Base-by-base conservation (phyloP, 441 rosid genomes). In the Flueggea neowawraea region DNA sequence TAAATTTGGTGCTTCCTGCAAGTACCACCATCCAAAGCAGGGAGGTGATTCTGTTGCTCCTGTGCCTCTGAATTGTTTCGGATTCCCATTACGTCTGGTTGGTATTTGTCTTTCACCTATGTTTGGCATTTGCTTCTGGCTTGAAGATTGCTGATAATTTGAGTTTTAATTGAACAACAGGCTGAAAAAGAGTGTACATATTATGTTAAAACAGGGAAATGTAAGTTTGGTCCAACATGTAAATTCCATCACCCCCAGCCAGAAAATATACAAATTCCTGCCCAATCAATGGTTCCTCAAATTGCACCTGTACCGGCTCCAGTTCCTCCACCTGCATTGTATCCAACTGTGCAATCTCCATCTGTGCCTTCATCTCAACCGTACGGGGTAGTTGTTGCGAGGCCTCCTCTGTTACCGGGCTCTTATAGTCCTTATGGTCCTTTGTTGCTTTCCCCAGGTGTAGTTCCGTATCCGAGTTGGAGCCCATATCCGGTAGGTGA, bases 31-130 rank as follows among this genome's bases (percentile, higher is more conserved):
- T 71, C 97, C 98, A 8, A 89, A 82, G 66, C 95, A 82, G 67
- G 97, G 89, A 54, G 74, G 67, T 56, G 84, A 74, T 73, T 81
- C 88, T 55, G 69, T 65, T 71, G 62, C 76, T 65, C 81, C 89
- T 10, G 87, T 85, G 60, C 51, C 82, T 12, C 70, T 91, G 65
- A 95, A 90, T 80, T 80, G 68, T 65, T 70, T 68, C 68, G 98
- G 99, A 70, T 90, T 74, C 71, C 98, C 99, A 10, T 73, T 91
- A 65, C 97, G 98, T 43, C 90, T 66, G 97, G 99, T 91, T 58
- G 62, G 96, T 87, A 36, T 36, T 36, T 36, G 41, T 36, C 41
- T 8, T 36, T 36, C 9, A 36, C 41, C 9, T 36, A 4, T 36
- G 41, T 36, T 36, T 36, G 0, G 41, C 41, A 36, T 36, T 36